Evolutionary conservation across 768 basidiomycete species (phyloP), one percentile per base, ranked within the genome.

Genomic region (Lentinus tigrinus): DNA sequence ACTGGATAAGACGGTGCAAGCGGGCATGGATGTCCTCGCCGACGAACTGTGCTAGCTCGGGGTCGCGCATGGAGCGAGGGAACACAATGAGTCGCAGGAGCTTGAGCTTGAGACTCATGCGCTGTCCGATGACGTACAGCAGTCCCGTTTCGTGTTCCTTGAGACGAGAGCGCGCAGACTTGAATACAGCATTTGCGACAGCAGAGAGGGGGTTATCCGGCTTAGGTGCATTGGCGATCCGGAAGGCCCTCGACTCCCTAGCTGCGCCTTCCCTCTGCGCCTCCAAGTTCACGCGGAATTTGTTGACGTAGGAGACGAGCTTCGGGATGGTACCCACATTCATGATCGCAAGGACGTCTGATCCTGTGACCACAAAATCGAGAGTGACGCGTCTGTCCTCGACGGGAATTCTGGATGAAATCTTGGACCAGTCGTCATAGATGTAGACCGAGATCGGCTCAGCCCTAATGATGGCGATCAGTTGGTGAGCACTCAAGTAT

Each of bases 111-210:
- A 95, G 80, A 61, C 84, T 85, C 80, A 95, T 86, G 57, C 85
- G 82, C 68, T 93, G 90, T 49, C 79, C 76, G 59, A 95, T 83
- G 16, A 81, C 73, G 61, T 87, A 85, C 5, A 81, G 80, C 8
- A 89, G 70, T 1, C 75, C 80, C 9, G 74, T 71, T 56, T 88
- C 88, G 14, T 80, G 78, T 71, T 91, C 90, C 62, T 82, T 86
- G 71, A 92, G 82, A 21, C 85, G 82, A 42, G 76, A 84, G 40
- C 85, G 81, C 26, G 92, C 89, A 0, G 90, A 89, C 54, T 81
- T 77, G 38, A 94, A 71, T 84, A 93, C 90, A 28, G 91, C 89
- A 61, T 89, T 85, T 1, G 93, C 92, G n/a, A 94, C 91, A 13
- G 88, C 84, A 1, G 90, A 91, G 16, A 95, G 75, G 2, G 92